These are phyloP conservation scores for Trichaptum fuscoviolaceum DNA, from an alignment of 768 basidiomycete species.

Conservation along the genomic window DNA sequence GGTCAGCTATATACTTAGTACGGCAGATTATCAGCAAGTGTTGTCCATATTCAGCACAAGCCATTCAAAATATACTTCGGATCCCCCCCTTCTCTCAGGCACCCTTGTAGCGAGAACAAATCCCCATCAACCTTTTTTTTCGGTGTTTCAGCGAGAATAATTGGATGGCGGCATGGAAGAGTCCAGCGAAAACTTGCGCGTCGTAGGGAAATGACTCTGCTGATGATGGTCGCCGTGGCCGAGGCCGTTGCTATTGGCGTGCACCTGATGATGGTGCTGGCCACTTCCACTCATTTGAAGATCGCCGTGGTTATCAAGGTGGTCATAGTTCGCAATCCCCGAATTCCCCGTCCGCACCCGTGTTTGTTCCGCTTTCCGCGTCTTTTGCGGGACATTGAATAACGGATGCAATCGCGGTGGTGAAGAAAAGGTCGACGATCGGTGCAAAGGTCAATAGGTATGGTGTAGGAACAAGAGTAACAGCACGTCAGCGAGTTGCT, in stretches of 20 bases:
- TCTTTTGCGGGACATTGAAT: constrained; percentile 13
- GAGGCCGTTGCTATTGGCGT: background rate
- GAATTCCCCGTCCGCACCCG: too few species aligned
- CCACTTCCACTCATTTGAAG: background rate
- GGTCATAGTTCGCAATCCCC: background rate
- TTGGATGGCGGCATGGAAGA: background rate
- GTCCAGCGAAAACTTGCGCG: background rate
- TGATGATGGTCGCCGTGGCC: background rate
- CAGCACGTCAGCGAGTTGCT: background rate
- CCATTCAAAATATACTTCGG: too few species aligned
- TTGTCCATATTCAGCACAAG: too few species aligned
- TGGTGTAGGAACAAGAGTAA: background rate
- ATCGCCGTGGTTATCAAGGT: background rate
- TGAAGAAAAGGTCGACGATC: too few species aligned
- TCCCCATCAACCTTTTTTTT: too few species aligned
- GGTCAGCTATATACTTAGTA: too few species aligned
- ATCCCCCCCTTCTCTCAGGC: too few species aligned
- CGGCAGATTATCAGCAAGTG: too few species aligned
- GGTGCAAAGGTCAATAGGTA: background rate
- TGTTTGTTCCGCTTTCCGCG: constrained; percentile 6
- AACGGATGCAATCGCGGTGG: background rate
- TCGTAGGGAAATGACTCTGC: background rate
- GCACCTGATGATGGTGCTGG: background rate
- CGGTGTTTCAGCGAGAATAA: background rate
- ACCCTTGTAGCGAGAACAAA: too few species aligned